Base-by-base conservation (phyloP, 768 basidiomycete genomes). In the Tricholoma terreum region DNA sequence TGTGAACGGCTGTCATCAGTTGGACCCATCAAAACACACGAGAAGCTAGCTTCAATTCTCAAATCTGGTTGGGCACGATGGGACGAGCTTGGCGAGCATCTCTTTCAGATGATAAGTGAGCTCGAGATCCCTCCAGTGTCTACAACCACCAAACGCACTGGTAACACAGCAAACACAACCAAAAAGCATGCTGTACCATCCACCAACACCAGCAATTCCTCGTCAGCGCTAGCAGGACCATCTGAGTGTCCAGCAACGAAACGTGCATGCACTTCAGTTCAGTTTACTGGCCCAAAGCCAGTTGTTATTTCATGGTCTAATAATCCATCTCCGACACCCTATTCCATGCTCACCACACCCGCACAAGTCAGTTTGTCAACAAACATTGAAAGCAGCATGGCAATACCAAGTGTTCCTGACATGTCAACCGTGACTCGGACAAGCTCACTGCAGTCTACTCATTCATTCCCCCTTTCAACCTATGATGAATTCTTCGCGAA, bases 1-100 rank as follows among this genome's bases (percentile, higher is more conserved):
- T 9, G 56, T 49, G 56, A 61, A 49, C 53, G 58, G 2, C 53
- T 61, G 3, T 50, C 60, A 17, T 61, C 60, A 0, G 42, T 61
- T 10, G 57, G 56, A 8, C 56, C 60, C 14, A 48, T 61, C 27
- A 52, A 52, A 1, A 54, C 22, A 19, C 11, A 40, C 14, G 49
- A 55, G 11, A 31, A 11, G 14, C 42, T 61, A 12, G 7, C 52
- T 12, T 40, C 51, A 27, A 42, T 61, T n/a, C 36, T 61, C n/a
- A 48, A 40, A 24, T 42, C 57, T 1, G 42, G 59, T 31, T 60
- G 59, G 59, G 40, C 55, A n/a, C 30, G 15, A 8, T 59, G 58
- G 58, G 55, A 52, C 6, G 22, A 51, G 38, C 33, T 56, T 17
- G 34, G 34, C n/a, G 15, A 43, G 6, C 4, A 24, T 14, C 48